Conservation (phyloP, 352 stramenopile species). For the Phytophthora pseudosyringae region DNA sequence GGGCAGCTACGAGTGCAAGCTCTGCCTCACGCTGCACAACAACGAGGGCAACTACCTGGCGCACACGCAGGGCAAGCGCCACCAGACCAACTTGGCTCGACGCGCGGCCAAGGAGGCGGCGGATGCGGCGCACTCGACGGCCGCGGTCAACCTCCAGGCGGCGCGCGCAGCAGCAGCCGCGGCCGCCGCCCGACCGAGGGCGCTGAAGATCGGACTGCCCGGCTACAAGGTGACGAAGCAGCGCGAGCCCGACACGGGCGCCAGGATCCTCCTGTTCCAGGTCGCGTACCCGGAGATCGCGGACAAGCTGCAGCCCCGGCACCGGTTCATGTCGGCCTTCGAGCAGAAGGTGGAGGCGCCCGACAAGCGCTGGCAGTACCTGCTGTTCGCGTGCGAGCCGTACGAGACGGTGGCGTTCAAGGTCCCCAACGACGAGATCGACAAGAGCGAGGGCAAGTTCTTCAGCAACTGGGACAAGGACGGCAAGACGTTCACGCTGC, state of each 20-base stretch:
- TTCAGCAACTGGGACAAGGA: conserved; percentile 98
- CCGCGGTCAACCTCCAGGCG: conserved; percentile 45
- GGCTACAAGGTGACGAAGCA: conserved; percentile 99
- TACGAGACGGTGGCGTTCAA: conserved; percentile 99
- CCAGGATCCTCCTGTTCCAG: conserved; percentile 93
- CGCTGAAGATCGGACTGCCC: conserved; percentile 96
- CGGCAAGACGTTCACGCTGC: conserved; percentile 96
- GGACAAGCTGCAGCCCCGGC: conserved; percentile 92
- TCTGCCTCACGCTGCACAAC: conserved; percentile 99
- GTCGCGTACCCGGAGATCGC: conserved; percentile 98
- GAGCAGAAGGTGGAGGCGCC: conserved; percentile 98
- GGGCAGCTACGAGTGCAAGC: conserved; percentile 98
- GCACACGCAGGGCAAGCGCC: conserved; percentile 99
- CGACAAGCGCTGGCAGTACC: conserved; percentile 96
- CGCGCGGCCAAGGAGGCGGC: conserved; percentile 88
- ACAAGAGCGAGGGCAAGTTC: conserved; percentile 95
- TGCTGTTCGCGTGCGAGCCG: conserved; percentile 98
- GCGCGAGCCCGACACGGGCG: conserved; percentile 80
- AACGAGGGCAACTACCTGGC: conserved; percentile 99
- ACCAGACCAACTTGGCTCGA: conserved; percentile 96
- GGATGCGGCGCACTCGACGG: conserved; percentile 58
- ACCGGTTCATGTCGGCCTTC: conserved; percentile 99
- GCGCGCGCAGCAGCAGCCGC: conserved; percentile 48
- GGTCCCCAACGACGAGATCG: conserved; percentile 96
- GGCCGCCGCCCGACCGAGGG: conserved; percentile 53